Evolutionary conservation across 176 grass and related monocot species (phyloP), one percentile per base, ranked within the genome.

Genomic region (Raddia guianensis): DNA sequence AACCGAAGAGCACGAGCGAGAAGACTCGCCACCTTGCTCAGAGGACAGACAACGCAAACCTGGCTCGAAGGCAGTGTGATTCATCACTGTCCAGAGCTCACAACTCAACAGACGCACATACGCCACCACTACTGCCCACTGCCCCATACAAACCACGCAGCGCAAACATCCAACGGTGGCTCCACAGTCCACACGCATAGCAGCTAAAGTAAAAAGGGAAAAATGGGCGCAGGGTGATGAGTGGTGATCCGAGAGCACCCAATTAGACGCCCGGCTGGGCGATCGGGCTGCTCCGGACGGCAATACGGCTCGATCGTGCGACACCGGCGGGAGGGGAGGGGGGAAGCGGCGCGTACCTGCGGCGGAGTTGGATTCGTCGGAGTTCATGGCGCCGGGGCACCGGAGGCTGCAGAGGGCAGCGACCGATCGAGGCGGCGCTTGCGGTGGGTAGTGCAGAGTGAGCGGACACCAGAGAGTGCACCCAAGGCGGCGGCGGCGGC

Each of bases 331-430:
- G 53, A 13, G 19, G 19, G 12, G 9, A 2, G 68, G 7, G 35
- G 6, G 4, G 68, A 35, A 37, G 49, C 19, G 8, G 66, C 2
- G 19, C 37, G 72, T 84, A 89, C 87, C 87, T 85, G 82, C 11
- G 77, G 49, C 40, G 65, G 82, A 64, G 77, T 49, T 71, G 49
- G 82, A 18, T 3, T 89, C 70, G 12, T 4, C 46, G 34, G 70
- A 4, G 12, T 85, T 82, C 87, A 89, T 89, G 63, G 76, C 47
- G 27, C 9, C 21, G 66, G 5, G 66, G 5, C 80, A 7, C 27
- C 51, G 27, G 49, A 19, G 12, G 66, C 12, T 47, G 32, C 74
- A 14, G 52, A 7, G 42, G 42, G 12, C n/a, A 58, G 69, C 12
- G 54, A n/a, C 20, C 76, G 87, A 75, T 80, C 75, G 61, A 70